Evolutionary conservation across 139 green algal species (phyloP), one percentile per base, ranked within the genome.

Genomic region (Mesotaenium endlicherianum): DNA sequence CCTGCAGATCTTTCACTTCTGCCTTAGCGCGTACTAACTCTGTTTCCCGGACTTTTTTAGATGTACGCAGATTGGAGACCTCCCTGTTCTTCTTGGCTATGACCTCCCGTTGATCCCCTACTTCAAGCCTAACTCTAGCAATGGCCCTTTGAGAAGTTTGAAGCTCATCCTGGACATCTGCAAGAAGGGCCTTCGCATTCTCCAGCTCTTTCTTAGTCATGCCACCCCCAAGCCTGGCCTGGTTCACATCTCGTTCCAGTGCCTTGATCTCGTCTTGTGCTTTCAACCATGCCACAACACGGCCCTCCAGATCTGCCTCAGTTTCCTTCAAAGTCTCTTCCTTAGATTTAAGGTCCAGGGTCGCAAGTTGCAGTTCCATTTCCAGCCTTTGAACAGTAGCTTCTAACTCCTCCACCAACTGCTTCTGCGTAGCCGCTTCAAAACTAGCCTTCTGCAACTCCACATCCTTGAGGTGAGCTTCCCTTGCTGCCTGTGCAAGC

Each of bases 151-250:
- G 70, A 38, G 70, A 44, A 6, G 70, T 69, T 4, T 82, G 26
- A 4, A 82, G 58, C 38, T 82, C 75, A 44, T 77, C 6, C 75
- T 79, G 75, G 5, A 82, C 75, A 82, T 82, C 60, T 31, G 75
- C 75, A 44, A 82, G 8, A 42, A 82, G 60, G 4, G 4, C 6
- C 43, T 79, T 82, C 44, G 47, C 70, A 26, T 76, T 42, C 11
- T 41, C 70, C 43, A 85, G 40, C 31, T 86, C 80, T 34, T 70
- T 83, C 80, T 72, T 6, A 20, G 49, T 60, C 34, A 42, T 34
- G 31, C 30, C 31, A 0, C 6, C 34, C 26, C 17, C 40, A 8
- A 31, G 8, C 68, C 71, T 55, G 34, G 40, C 53, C 41, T 14
- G 41, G 17, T 38, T 2, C 16, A 86, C 2, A 41, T 83, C 80